Percentiles rank a stretch among this genome's conserved stretches.
Conservation (phyloP, 1,284 basidiomycete genomes). For the Microbotryomycetes sp. region DNA sequence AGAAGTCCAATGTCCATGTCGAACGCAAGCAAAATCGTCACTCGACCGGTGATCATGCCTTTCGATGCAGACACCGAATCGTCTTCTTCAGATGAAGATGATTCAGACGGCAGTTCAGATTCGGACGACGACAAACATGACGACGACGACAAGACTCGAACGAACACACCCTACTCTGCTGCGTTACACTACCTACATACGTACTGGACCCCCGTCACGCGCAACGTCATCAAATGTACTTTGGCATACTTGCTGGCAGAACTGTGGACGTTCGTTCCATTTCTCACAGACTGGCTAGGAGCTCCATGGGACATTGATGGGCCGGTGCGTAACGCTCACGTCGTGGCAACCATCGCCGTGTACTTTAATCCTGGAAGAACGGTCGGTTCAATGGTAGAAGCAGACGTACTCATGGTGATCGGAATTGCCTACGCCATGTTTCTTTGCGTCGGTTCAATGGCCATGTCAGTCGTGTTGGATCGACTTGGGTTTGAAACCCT, state of each 20-base stretch:
- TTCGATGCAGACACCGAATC: background rate
- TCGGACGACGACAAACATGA: background rate
- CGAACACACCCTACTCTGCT: background rate
- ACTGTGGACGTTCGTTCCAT: conserved; percentile 81
- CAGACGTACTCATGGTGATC: conserved; percentile 67
- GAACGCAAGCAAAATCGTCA: background rate
- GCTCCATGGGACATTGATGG: conserved; percentile 37
- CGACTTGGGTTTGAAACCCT: conserved; percentile 35
- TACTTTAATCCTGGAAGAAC: conserved; percentile 36
- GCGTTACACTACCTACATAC: background rate
- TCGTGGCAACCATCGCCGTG: conserved; percentile 33
- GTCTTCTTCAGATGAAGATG: background rate
- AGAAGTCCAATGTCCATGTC: background rate
- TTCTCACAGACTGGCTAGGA: conserved; percentile 40
- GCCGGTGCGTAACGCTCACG: conserved; percentile 37
- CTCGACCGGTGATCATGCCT: background rate
- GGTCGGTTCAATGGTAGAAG: conserved; percentile 65
- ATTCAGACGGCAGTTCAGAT: background rate
- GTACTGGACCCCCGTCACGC: conserved; percentile 26
- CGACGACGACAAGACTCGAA: background rate
- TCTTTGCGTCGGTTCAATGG: conserved; percentile 67
- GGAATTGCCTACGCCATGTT: conserved; percentile 65
- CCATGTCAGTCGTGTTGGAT: conserved; percentile 41
- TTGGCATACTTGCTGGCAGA: conserved; percentile 85
- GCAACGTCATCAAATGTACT: conserved; percentile 81